A percentile compares a stretch with the other conserved stretches of the same genome.
phyloP scores from a whole-genome alignment of 2,329 filamentous ascomycete genomes.

The Clonostachys sp. region DNA sequence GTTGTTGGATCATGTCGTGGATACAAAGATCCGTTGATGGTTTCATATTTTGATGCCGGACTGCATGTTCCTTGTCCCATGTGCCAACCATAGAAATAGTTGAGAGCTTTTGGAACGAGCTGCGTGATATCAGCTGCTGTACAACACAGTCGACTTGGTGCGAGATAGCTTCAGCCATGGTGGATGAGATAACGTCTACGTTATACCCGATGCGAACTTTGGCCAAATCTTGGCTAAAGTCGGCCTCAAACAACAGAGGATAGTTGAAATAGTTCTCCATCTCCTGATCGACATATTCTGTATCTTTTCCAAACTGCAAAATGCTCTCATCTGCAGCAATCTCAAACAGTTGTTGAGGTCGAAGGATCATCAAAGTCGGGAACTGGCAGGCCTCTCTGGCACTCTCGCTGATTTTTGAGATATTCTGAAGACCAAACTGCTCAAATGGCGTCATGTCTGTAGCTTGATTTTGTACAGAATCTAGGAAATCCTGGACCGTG shows the following conservation, averaged over 20 bases:
- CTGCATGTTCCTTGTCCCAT: neutral
- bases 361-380: neutral
- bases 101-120: neutral
- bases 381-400: neutral
- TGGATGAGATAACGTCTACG: neutral
- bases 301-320: neutral
- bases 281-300: neutral
- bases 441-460: conserved; percentile 7
- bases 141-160: neutral
- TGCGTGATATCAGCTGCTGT: neutral
- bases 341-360: neutral
- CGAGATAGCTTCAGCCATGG: neutral
- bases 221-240: neutral
- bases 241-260: neutral
- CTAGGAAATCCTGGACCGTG: conserved; percentile 7
- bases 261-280: conserved; percentile 6
- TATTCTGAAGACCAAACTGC: conserved; percentile 11
- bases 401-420: conserved; percentile 9
- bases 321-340: neutral
- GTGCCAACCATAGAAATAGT: neutral
- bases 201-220: conserved; percentile 2
- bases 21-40: neutral
- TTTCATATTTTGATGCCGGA: neutral
- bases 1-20: conserved; percentile 17
- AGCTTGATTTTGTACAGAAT: conserved; percentile 7